A percentile compares a stretch with the other conserved stretches of the same genome.
These are phyloP conservation scores for Malus hybrid DNA, from an alignment of 331 rosid genomes.

Conservation along the genomic window DNA sequence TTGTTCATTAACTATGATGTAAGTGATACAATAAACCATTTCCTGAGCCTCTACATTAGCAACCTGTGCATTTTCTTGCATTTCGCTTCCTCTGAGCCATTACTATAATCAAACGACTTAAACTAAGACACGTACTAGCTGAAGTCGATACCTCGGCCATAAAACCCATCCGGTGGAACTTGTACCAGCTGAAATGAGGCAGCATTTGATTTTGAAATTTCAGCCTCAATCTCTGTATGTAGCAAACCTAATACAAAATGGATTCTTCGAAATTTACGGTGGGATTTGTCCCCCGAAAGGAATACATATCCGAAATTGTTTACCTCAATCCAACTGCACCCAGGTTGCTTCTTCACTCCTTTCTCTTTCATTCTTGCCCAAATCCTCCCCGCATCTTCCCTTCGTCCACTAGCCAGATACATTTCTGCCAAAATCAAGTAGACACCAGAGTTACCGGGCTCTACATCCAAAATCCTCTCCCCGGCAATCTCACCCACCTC, in stretches of 20 bases:
- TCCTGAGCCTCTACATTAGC: no score
- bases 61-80: no score
- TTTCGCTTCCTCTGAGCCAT: no score
- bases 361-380: slow-evolving; percentile 37
- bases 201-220: slow-evolving; percentile 11
- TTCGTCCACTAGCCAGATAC: slow-evolving; percentile 21
- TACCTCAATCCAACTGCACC: slow-evolving; percentile 51
- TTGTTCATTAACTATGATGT: no score
- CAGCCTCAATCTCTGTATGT: slow-evolving; percentile 24
- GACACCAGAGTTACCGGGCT: slow-evolving; percentile 44
- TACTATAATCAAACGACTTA: no score
- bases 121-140: no score
- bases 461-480: slow-evolving; percentile 33
- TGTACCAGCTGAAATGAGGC: background rate
- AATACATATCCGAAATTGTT: slow-evolving; percentile 27
- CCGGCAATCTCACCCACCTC: slow-evolving; percentile 36
- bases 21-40: no score
- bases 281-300: slow-evolving; percentile 49
- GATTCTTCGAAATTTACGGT: slow-evolving; percentile 22
- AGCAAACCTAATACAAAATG: slow-evolving; percentile 21
- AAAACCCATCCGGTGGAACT: background rate
- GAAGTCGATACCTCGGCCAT: background rate
- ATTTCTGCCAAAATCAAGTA: slow-evolving; percentile 46
- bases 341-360: slow-evolving; percentile 55
- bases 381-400: slow-evolving; percentile 30